A percentile compares a stretch with the other conserved stretches of the same genome.
These are phyloP conservation scores for Volvox africanus DNA, from an alignment of 139 green algal species.

Conservation along the genomic window DNA sequence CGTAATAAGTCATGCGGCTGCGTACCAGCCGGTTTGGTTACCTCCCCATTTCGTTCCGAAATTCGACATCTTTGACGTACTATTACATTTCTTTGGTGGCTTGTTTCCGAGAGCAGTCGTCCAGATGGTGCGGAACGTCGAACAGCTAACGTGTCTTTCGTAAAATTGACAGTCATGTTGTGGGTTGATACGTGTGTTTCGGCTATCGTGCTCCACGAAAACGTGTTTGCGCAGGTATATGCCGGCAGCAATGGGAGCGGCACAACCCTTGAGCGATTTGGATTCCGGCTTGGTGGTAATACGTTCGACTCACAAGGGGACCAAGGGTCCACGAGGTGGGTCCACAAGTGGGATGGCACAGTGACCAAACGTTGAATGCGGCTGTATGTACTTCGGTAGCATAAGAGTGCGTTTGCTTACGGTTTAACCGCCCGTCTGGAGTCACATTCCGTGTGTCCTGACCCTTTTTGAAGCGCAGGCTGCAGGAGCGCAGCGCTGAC, in stretches of 20 bases:
- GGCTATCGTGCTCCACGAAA: too few relatives aligned
- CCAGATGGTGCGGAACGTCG: too few relatives aligned
- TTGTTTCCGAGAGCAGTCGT: too few relatives aligned
- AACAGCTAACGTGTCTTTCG: too few relatives aligned
- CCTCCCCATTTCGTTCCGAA: too few relatives aligned
- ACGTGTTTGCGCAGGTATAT: conserved; percentile 18
- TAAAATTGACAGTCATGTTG: too few relatives aligned
- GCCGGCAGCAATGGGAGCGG: conserved; percentile 15
- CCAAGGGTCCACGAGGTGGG: background rate
- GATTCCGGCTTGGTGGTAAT: conserved; percentile 24
- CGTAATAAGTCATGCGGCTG: too few relatives aligned
- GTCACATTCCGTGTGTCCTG: background rate
- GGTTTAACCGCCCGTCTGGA: background rate
- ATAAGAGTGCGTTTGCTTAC: background rate
- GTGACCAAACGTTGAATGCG: background rate
- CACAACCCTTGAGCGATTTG: conserved; percentile 30
- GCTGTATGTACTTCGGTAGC: background rate
- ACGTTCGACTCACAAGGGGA: background rate
- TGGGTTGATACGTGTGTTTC: too few relatives aligned
- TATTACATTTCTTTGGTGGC: too few relatives aligned
- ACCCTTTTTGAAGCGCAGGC: background rate
- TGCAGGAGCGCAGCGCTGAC: background rate
- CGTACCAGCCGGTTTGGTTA: too few relatives aligned
- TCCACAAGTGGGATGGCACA: background rate
- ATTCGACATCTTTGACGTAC: too few relatives aligned